phyloP scores from a whole-genome alignment of 768 basidiomycete genomes.

The Tricholoma sp. region DNA sequence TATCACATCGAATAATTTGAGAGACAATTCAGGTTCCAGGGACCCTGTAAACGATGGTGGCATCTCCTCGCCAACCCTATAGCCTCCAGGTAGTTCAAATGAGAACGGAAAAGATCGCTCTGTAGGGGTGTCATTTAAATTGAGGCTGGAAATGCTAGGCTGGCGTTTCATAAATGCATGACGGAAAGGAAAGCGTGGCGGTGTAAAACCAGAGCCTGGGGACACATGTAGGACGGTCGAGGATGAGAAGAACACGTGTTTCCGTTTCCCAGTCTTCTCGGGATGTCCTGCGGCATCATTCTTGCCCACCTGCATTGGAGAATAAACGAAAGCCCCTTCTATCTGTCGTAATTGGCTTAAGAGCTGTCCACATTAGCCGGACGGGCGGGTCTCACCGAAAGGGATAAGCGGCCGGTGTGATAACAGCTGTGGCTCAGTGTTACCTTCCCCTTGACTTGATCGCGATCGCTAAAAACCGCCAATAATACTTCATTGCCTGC shows the following conservation, averaged over 20 bases:
- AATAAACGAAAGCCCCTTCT: conserved; percentile 56
- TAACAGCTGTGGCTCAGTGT: conserved; percentile 48
- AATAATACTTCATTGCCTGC: conserved; percentile 22
- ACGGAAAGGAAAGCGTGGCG: conserved; percentile 35
- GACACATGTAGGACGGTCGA: conserved; percentile 40
- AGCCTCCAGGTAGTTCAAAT: conserved; percentile 51
- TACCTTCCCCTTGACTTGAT: conserved; percentile 56
- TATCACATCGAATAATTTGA: conserved; percentile 34
- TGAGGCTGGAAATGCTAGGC: conserved; percentile 40
- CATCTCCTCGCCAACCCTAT: conserved; percentile 49
- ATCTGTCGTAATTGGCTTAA: conserved; percentile 33
- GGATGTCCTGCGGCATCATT: conserved; percentile 8
- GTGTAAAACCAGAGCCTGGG: conserved; percentile 22
- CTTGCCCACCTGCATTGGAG: conserved; percentile 22
- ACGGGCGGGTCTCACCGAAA: conserved; percentile 40
- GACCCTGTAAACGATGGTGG: conserved; percentile 52
- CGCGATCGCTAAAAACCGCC: conserved; percentile 57
- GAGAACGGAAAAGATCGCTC: conserved; percentile 43
- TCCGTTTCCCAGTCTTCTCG: conserved; percentile 21
- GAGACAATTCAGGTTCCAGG: conserved; percentile 21
- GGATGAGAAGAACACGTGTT: conserved; percentile 47
- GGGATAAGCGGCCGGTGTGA: conserved; percentile 49
- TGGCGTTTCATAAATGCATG: conserved; percentile 40
- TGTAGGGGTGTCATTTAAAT: conserved; percentile 25
- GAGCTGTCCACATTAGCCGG: background rate